Percentiles rank a stretch among this genome's conserved stretches.
Evolutionary conservation across 176 grass and related monocot species (phyloP).

Genomic region (Cymbopogon citratus): DNA sequence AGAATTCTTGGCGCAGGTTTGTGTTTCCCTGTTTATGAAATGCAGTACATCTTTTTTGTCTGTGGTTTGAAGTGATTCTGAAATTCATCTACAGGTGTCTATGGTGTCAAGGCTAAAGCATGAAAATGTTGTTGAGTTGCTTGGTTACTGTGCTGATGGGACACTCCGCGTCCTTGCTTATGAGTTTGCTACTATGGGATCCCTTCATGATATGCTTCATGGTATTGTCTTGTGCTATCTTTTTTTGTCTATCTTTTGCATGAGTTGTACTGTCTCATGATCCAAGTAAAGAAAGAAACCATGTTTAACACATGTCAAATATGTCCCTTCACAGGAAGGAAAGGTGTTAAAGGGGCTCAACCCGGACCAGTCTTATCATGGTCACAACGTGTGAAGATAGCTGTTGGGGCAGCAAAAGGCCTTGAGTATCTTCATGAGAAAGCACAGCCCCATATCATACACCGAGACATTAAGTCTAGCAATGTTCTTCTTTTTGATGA

Average conservation of each 20-base stretch:
- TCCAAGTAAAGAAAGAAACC: not conserved
- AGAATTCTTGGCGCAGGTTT: constrained; percentile 70
- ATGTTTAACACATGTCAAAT: not conserved
- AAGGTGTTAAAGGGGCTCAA: constrained; percentile 85
- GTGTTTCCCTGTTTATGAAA: constrained; percentile 16
- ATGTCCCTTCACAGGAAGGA: constrained; percentile 45
- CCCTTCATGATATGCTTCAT: constrained; percentile 86
- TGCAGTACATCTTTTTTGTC: not conserved
- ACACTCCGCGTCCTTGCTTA: constrained; percentile 58
- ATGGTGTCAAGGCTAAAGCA: constrained; percentile 76
- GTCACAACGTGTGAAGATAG: constrained; percentile 72
- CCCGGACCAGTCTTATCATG: constrained; percentile 73
- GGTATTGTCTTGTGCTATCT: constrained; percentile 43
- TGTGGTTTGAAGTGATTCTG: not conserved
- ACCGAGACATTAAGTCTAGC: constrained; percentile 83
- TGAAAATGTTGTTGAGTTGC: constrained; percentile 79
- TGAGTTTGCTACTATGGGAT: constrained; percentile 80
- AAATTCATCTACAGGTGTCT: constrained; percentile 43
- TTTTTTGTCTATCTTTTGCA: not conserved
- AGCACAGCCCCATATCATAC: constrained; percentile 73
- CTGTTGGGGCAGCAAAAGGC: constrained; percentile 76
- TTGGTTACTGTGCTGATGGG: constrained; percentile 75
- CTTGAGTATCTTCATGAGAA: constrained; percentile 84
- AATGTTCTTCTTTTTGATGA: constrained; percentile 85
- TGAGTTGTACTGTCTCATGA: not conserved